Evolutionary conservation across 768 basidiomycete species (phyloP), one percentile per base, ranked within the genome.

Genomic region (Antrodiella citrinella): DNA sequence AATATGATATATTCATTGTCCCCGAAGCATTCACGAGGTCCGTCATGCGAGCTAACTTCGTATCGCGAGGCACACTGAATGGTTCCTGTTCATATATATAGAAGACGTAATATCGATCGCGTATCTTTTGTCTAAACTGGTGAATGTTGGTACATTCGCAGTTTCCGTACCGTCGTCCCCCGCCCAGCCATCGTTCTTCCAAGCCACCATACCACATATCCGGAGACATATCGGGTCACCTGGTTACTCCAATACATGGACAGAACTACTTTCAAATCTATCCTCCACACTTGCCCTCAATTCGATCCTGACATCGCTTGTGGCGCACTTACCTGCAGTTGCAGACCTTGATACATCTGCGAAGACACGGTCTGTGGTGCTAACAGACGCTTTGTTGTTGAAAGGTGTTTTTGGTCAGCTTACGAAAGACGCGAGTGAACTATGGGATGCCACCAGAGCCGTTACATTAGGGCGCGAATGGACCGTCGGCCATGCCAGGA

Each of bases 101-200:
- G 74, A 70, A 40, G 62, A 69, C 41, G 54, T 69, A 26, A 59
- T 65, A 13, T 73, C 75, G 19, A 40, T 86, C 7, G 65, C 70
- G 3, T 81, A 76, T 54, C 71, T 90, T 7, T 57, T 88, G 25
- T 69, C 71, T 21, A 88, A 86, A 67, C 74, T 90, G 21, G 80
- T 81, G 20, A 81, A 80, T 49, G 61, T 83, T 38, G 83, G 88
- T 9, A 63, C 81, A 15, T 86, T 89, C 57, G 84, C 84, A 12
- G 54, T 72, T 1, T 65, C 69, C 9, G 67, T 66, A 2, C 77
- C 80, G 4, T 64, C 65, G 4, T 65, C 76, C 2, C 75, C 72
- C n/a, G 79, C 80, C 0, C 84, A 84, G 50, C 72, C 82, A 4
- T 89, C 84, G 1, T 91, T 91, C 68, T 90, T 87, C 65, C 62